Percentiles rank a stretch among this genome's conserved stretches.
These are phyloP conservation scores for Yarrowia sp. DNA, from an alignment of 805 yeast species.

Conservation along the genomic window DNA sequence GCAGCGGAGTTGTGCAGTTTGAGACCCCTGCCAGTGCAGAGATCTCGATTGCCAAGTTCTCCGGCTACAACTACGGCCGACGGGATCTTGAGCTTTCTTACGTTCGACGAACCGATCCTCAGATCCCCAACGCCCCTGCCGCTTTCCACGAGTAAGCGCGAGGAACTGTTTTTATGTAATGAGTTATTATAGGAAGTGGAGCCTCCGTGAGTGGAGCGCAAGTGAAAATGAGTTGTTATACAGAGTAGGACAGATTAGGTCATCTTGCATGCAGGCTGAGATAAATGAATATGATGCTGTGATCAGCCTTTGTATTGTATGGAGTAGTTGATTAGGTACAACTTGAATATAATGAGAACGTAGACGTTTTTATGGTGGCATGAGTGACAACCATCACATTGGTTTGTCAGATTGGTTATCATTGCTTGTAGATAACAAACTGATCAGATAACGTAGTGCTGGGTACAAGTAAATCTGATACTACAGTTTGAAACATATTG, in stretches of 20 bases:
- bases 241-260: constrained; percentile 20
- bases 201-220: constrained; percentile 20
- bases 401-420: too few species aligned
- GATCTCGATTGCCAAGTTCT: constrained; percentile 67
- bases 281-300: constrained; percentile 15
- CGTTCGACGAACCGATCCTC: constrained; percentile 44
- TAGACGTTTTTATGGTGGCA: too few species aligned
- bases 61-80: constrained; percentile 81
- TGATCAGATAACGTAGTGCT: too few species aligned
- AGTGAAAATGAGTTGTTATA: constrained; percentile 18
- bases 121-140: constrained; percentile 22
- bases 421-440: too few species aligned
- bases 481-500: too few species aligned
- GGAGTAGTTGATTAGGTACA: neutral
- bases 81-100: constrained; percentile 66
- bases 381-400: too few species aligned
- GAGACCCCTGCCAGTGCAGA: constrained; percentile 65
- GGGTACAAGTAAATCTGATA: too few species aligned
- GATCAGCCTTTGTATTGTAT: neutral
- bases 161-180: constrained; percentile 9
- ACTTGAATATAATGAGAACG: too few species aligned
- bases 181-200: constrained; percentile 24
- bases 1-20: constrained; percentile 82
- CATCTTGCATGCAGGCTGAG: constrained; percentile 22
- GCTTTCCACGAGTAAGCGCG: constrained; percentile 17